phyloP scores from a whole-genome alignment of 2,329 filamentous ascomycete genomes.

The Xylaria polymorpha region DNA sequence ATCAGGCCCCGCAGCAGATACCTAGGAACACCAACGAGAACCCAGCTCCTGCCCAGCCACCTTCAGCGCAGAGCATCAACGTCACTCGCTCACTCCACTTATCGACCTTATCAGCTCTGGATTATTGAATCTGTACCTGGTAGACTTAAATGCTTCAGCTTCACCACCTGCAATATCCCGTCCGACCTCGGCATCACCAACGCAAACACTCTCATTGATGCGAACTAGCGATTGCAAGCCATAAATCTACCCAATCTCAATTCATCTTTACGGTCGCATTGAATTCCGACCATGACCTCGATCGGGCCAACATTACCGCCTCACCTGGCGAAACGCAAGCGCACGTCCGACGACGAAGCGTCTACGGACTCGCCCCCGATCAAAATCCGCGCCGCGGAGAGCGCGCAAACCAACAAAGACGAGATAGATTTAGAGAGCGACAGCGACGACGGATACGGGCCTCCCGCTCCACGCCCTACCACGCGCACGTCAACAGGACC shows the following conservation, averaged over 20 bases:
- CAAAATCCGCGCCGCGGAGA: conserved; percentile 58
- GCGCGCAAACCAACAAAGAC: conserved; percentile 59
- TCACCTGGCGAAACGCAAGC: conserved; percentile 73
- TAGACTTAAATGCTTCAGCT: neutral
- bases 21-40: conserved; percentile 16
- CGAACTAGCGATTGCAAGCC: too few species aligned
- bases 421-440: conserved; percentile 49
- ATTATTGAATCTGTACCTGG: neutral
- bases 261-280: neutral
- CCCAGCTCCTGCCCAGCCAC: too few species aligned
- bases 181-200: neutral
- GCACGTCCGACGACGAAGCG: conserved; percentile 58
- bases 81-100: conserved; percentile 18
- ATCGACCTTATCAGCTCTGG: conserved; percentile 1
- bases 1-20: conserved; percentile 13
- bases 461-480: conserved; percentile 32
- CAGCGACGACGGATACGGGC: conserved; percentile 47
- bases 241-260: neutral
- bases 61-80: conserved; percentile 9
- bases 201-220: neutral
- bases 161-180: neutral
- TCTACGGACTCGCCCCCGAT: conserved; percentile 55
- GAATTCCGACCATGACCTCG: conserved; percentile 66
- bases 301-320: conserved; percentile 78
- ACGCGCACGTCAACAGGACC: conserved; percentile 26